These are phyloP conservation scores for Corchorus olitorius DNA, from an alignment of 345 rosid species.

Conservation along the genomic window DNA sequence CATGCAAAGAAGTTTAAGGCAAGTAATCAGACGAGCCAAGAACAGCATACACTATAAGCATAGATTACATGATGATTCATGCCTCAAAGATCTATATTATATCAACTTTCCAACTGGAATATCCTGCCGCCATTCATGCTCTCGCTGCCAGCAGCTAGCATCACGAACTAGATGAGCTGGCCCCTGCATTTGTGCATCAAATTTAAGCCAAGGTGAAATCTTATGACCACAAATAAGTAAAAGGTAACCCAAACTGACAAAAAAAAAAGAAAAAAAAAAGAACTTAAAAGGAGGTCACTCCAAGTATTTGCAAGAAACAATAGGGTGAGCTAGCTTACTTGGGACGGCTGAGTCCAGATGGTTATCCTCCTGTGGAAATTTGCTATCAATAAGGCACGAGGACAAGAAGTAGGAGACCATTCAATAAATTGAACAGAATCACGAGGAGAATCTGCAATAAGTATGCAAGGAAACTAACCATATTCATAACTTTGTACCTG, in stretches of 20 bases:
- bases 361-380: constrained; percentile 96
- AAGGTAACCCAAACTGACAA: background rate
- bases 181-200: constrained; percentile 56
- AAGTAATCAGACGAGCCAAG: background rate
- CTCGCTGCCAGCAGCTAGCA: constrained; percentile 96
- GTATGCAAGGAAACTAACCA: constrained; percentile 17
- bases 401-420: constrained; percentile 96
- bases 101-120: constrained; percentile 66
- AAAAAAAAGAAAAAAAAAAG: background rate
- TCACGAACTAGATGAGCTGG: constrained; percentile 80
- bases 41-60: background rate
- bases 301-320: constrained; percentile 8
- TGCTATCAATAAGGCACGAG: constrained; percentile 91
- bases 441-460: constrained; percentile 87
- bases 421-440: constrained; percentile 98
- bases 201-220: constrained; percentile 6
- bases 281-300: constrained; percentile 11
- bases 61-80: background rate
- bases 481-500: background rate
- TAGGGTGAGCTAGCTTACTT: constrained; percentile 45
- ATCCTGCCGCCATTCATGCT: constrained; percentile 99
- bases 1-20: background rate
- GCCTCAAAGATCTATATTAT: background rate
- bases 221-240: constrained; percentile 6
- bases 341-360: constrained; percentile 96